Conservation (phyloP, 2,329 filamentous ascomycete genomes). For the Parastagonospora nodorum region DNA sequence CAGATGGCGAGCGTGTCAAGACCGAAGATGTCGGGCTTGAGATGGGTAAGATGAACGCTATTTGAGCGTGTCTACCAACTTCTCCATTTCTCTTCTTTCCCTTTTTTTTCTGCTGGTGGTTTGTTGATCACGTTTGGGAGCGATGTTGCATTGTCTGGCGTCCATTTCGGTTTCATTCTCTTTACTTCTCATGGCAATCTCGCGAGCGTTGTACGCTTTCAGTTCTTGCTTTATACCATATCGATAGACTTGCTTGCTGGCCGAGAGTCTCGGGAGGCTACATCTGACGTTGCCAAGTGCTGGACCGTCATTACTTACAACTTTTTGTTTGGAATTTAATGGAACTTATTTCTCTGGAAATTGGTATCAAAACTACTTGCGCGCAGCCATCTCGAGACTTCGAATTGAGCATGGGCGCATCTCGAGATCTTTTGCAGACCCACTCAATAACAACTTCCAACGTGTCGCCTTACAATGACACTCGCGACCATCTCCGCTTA, state of each 20-base stretch:
- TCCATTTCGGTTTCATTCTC: not conserved
- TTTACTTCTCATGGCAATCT: not conserved
- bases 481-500: too few species aligned
- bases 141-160: too few species aligned
- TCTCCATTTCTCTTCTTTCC: not conserved
- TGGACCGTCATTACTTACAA: constrained; percentile 4
- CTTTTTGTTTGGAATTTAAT: not conserved
- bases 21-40: constrained; percentile 36
- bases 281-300: constrained; percentile 13
- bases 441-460: not conserved
- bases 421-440: not conserved
- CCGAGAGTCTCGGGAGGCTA: constrained; percentile 2
- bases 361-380: not conserved
- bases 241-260: constrained; percentile 11
- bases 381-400: too few species aligned
- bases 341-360: not conserved
- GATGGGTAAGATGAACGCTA: constrained; percentile 34
- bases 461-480: too few species aligned
- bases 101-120: not conserved
- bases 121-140: not conserved
- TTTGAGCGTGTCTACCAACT: not conserved
- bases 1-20: constrained; percentile 28
- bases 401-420: too few species aligned
- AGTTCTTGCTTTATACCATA: not conserved
- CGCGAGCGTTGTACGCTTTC: not conserved